These are phyloP conservation scores for Wallacemonas sp. DNA, from an alignment of 208 protist genomes.

Conservation along the genomic window DNA sequence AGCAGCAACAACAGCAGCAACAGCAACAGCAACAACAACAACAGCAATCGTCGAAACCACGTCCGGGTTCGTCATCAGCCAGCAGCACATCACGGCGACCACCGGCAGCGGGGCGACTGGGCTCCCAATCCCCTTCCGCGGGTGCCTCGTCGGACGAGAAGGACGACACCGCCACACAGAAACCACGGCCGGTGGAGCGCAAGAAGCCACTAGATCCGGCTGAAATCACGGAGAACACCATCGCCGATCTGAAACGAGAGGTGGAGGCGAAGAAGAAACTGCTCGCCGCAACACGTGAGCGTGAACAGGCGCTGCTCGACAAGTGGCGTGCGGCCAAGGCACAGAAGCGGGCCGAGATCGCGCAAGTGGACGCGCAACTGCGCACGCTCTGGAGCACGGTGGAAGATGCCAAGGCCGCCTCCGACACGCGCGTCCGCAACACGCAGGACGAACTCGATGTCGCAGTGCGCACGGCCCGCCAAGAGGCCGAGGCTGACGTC, in stretches of 20 bases:
- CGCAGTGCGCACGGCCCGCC: constrained; percentile 42
- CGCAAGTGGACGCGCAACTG: constrained; percentile 62
- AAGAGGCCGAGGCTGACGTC: constrained; percentile 46
- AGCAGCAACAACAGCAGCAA: constrained; percentile 32
- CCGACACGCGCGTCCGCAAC: constrained; percentile 47
- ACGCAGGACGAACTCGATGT: constrained; percentile 55
- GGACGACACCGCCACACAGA: neutral
- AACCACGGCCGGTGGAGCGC: constrained; percentile 4
- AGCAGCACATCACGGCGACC: constrained; percentile 5
- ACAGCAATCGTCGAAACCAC: neutral
- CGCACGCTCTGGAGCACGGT: constrained; percentile 43
- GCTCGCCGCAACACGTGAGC: constrained; percentile 42
- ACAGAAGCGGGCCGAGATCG: constrained; percentile 67
- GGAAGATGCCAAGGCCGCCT: constrained; percentile 56
- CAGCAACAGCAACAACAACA: constrained; percentile 17
- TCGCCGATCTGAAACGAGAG: constrained; percentile 56
- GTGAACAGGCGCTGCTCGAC: constrained; percentile 56
- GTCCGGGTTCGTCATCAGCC: neutral
- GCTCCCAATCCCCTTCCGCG: neutral
- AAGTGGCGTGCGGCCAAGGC: constrained; percentile 68
- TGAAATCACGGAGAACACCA: constrained; percentile 35
- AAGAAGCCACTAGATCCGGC: constrained; percentile 15
- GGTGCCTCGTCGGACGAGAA: neutral
- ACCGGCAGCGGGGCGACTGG: constrained; percentile 16
- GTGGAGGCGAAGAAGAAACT: constrained; percentile 65